A percentile compares a stretch with the other conserved stretches of the same genome.
Conservation (phyloP, 768 basidiomycete genomes). For the Agaricus subrufescens region DNA sequence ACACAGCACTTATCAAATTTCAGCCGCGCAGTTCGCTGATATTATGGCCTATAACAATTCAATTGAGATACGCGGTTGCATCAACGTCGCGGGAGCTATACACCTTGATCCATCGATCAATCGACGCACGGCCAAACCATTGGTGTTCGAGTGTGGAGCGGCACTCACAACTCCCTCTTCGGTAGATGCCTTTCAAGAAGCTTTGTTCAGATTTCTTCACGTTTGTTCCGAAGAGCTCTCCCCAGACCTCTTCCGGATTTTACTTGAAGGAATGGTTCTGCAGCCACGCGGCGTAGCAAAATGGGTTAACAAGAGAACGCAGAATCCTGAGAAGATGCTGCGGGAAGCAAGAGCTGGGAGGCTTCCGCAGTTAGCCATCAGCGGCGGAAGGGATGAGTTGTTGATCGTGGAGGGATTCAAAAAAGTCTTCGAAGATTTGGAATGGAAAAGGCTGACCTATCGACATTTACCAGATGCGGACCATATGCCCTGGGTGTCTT, state of each 20-base stretch:
- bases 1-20: not conserved
- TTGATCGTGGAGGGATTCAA: constrained; percentile 16
- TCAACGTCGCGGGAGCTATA: constrained; percentile 21
- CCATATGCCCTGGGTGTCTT: constrained; percentile 24
- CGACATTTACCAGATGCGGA: constrained; percentile 19
- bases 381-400: constrained; percentile 22
- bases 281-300: constrained; percentile 21
- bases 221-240: constrained; percentile 15
- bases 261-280: constrained; percentile 19
- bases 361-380: constrained; percentile 22
- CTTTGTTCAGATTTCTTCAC: constrained; percentile 16
- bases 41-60: constrained; percentile 20
- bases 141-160: constrained; percentile 13
- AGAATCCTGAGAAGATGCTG: constrained; percentile 19
- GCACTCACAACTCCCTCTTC: constrained; percentile 16
- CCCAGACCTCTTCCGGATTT: constrained; percentile 13
- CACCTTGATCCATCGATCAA: constrained; percentile 20
- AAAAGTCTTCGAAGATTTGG: constrained; percentile 21
- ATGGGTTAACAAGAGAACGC: constrained; percentile 18
- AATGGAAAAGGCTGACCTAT: constrained; percentile 18
- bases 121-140: constrained; percentile 15
- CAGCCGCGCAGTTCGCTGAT: constrained; percentile 22
- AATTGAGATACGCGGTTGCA: constrained; percentile 21
- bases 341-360: constrained; percentile 17
- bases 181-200: constrained; percentile 19